Percentiles rank a stretch among this genome's conserved stretches.
phyloP scores from a whole-genome alignment of 352 stramenopile genomes.

The Phytophthora aleatoria region DNA sequence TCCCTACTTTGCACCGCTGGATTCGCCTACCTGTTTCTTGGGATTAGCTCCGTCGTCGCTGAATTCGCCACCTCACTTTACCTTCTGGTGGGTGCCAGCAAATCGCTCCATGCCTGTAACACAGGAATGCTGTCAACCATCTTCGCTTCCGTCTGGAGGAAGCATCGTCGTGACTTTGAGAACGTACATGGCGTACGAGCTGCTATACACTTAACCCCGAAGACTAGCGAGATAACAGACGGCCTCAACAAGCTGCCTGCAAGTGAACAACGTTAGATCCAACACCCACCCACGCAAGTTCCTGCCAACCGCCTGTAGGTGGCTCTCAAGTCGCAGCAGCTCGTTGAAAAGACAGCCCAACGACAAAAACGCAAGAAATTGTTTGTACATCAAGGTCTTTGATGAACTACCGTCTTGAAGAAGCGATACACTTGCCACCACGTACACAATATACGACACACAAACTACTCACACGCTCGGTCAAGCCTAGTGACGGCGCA shows the following conservation, averaged over 20 bases:
- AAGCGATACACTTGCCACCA: not conserved
- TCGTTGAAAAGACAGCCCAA: too few relatives aligned
- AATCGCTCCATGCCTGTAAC: not conserved
- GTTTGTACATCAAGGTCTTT: not conserved
- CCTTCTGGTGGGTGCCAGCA: not conserved
- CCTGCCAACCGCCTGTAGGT: too few relatives aligned
- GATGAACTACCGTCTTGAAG: not conserved
- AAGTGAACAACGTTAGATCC: not conserved
- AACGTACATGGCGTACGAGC: not conserved
- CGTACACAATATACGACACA: not conserved
- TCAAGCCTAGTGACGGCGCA: conserved; percentile 27
- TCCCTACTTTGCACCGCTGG: not conserved
- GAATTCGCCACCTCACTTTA: not conserved
- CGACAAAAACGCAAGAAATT: not conserved
- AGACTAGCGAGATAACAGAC: not conserved
- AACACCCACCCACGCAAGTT: too few relatives aligned
- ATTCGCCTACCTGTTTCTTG: not conserved
- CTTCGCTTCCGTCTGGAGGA: not conserved
- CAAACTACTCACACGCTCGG: not conserved
- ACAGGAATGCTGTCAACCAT: not conserved
- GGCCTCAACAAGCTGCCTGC: not conserved
- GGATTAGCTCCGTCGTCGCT: conserved; percentile 2
- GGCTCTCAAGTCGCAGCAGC: too few relatives aligned
- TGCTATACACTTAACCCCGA: too few relatives aligned
- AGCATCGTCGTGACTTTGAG: not conserved